Evolutionary conservation across 2,329 filamentous ascomycete genomes (phyloP), one percentile per base, ranked within the genome.

Genomic region (Atkinsonella texensis): DNA sequence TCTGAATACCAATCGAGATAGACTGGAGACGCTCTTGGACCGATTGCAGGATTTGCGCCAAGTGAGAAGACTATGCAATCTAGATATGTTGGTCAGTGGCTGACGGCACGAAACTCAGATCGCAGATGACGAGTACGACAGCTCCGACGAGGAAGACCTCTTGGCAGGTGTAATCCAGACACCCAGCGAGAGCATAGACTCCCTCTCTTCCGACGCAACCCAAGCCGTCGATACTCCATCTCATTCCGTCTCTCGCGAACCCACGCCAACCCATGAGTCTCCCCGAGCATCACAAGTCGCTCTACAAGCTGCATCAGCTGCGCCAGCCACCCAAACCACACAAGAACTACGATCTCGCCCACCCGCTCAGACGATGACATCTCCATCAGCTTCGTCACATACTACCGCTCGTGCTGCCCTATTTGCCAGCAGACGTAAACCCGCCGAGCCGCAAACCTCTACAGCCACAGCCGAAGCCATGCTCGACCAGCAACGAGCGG

Each of bases 401-500:
- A 62, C 65, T 3, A 68, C 67, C 1, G 67, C 65, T 12, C 71
- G 72, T 51, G 68, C 68, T 7, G 68, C 70, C 15, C 71, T 76
- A 54, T 74, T 76, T 58, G 71, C 70, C 46, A 65, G 59, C 56
- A 65, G 66, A 44, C 61, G 66, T 51, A 63, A 68, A 12, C 60
- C 69, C 11, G 59, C 68, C 7, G 61, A 68, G 20, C 61, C 65
- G 1, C 59, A 67, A 51, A 60, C 67, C 3, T 70, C 74, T 4
- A 73, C 73, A 1, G 72, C 78, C 10, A 76, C 78, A 15, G 75
- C 80, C 1, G 89, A 95, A 70, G 76, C 82, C 0, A 76, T 89
- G 33, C 78, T 95, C 43, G 81, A 87, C 59, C 78, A 85, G 61
- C 81, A 95, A 62, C 84, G 87, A 50, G 74, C 74, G 50, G 89